Percentiles rank a stretch among this genome's conserved stretches.
These are phyloP conservation scores for Colletotrichum spinosum DNA, from an alignment of 2,329 filamentous ascomycete genomes.

Conservation along the genomic window DNA sequence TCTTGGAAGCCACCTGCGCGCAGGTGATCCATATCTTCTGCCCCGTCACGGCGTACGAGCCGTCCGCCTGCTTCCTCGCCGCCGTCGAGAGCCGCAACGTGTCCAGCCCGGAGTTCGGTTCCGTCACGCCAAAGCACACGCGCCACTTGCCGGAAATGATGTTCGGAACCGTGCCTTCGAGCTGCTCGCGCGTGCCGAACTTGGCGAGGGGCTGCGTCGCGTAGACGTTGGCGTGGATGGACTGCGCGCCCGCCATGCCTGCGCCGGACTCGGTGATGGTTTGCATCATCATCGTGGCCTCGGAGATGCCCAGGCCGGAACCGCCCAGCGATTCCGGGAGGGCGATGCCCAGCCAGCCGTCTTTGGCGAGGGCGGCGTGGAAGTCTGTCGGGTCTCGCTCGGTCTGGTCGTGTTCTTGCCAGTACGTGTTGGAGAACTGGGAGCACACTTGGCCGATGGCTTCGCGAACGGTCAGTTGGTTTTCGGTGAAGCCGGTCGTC, in stretches of 20 bases:
- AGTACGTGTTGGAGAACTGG: constrained; percentile 80
- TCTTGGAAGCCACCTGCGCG: constrained; percentile 83
- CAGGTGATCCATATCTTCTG: constrained; percentile 94
- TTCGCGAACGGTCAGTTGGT: constrained; percentile 78
- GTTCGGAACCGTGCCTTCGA: constrained; percentile 72
- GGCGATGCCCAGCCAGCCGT: constrained; percentile 86
- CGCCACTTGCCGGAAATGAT: constrained; percentile 79
- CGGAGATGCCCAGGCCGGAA: constrained; percentile 80
- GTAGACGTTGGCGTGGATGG: constrained; percentile 76
- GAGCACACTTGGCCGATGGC: constrained; percentile 76
- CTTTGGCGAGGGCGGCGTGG: constrained; percentile 78
- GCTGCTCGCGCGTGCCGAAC: constrained; percentile 76
- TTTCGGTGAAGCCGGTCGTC: constrained; percentile 76
- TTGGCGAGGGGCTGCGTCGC: constrained; percentile 80
- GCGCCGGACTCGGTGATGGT: constrained; percentile 83
- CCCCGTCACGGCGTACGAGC: constrained; percentile 75
- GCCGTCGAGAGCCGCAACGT: constrained; percentile 77
- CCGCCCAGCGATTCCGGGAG: constrained; percentile 81
- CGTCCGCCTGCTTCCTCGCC: constrained; percentile 65
- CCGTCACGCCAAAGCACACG: constrained; percentile 87
- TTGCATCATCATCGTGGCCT: constrained; percentile 90
- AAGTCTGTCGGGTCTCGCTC: constrained; percentile 80
- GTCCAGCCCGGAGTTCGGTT: constrained; percentile 83
- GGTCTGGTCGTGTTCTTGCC: constrained; percentile 78
- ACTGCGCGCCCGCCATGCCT: constrained; percentile 78